phyloP scores from a whole-genome alignment of 257 asterid genomes.

The Galeopsis tetrahit region DNA sequence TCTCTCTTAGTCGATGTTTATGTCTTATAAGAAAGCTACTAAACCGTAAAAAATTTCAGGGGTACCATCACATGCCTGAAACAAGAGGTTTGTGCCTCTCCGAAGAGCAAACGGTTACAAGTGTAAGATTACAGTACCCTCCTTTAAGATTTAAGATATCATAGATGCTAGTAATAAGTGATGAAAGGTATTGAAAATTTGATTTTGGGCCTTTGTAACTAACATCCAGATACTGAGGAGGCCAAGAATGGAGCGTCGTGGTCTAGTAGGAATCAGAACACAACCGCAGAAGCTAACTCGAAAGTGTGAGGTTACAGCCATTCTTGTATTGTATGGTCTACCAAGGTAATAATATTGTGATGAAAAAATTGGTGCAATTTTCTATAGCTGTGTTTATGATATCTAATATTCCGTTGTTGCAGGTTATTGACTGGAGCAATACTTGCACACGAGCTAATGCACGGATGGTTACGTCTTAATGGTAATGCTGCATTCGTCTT shows the following conservation, averaged over 20 bases:
- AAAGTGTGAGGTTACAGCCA: conserved; percentile 94
- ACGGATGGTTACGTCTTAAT: conserved; percentile 93
- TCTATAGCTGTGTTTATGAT: neutral
- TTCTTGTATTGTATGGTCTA: conserved; percentile 90
- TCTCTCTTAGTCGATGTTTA: neutral
- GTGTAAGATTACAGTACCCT: conserved; percentile 56
- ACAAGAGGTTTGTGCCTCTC: conserved; percentile 97
- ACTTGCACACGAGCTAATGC: conserved; percentile 98
- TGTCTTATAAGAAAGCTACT: neutral
- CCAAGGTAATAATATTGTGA: conserved; percentile 70
- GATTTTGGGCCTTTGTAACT: neutral
- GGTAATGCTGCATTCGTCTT: conserved; percentile 45
- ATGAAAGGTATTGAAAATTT: neutral
- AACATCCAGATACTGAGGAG: conserved; percentile 66
- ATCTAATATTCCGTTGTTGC: conserved; percentile 31
- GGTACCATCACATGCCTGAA: conserved; percentile 97
- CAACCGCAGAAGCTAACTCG: conserved; percentile 84
- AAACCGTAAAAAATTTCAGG: conserved; percentile 48
- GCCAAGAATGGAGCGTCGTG: conserved; percentile 81
- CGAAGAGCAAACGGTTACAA: conserved; percentile 94
- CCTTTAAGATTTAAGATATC: neutral
- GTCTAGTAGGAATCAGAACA: conserved; percentile 80
- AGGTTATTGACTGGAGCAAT: conserved; percentile 95
- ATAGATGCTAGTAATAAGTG: neutral
- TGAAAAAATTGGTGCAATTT: neutral